phyloP scores from a whole-genome alignment of 331 rosid species.

The Rhamnella rubrinervis region DNA sequence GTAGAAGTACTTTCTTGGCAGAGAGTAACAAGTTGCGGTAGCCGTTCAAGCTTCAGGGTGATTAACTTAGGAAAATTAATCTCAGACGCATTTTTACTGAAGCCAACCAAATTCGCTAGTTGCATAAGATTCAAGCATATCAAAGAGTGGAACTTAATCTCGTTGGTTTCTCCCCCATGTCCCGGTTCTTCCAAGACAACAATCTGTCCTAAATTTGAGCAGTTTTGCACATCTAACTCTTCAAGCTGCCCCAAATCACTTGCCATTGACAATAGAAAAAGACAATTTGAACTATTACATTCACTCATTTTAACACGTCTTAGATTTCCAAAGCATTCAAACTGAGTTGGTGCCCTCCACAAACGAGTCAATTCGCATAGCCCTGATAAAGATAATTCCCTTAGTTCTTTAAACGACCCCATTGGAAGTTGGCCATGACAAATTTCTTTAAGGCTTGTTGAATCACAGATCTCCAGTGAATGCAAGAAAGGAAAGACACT shows the following conservation, averaged over 20 bases:
- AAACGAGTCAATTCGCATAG: not conserved
- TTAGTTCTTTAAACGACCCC: not conserved
- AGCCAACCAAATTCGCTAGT: not conserved
- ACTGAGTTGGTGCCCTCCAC: not conserved
- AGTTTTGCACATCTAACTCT: not conserved
- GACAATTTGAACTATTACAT: not conserved
- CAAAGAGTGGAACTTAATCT: not conserved
- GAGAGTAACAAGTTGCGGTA: not conserved
- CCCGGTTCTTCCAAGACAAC: not conserved
- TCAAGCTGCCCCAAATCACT: not conserved
- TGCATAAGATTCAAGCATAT: not conserved
- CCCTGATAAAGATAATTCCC: not conserved
- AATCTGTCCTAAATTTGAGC: not conserved
- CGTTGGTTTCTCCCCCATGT: no score
- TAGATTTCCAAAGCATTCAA: not conserved
- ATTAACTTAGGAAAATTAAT: not conserved
- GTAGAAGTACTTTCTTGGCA: not conserved
- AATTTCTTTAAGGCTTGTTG: not conserved
- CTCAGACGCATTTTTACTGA: not conserved
- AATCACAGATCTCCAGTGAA: not conserved
- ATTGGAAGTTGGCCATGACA: conserved; percentile 1
- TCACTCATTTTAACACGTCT: not conserved
- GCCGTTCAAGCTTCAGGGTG: not conserved
- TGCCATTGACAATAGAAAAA: not conserved
- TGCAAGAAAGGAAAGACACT: not conserved